phyloP scores from a whole-genome alignment of 805 yeast genomes.

The Zygosaccharomyces gambellarensis region DNA sequence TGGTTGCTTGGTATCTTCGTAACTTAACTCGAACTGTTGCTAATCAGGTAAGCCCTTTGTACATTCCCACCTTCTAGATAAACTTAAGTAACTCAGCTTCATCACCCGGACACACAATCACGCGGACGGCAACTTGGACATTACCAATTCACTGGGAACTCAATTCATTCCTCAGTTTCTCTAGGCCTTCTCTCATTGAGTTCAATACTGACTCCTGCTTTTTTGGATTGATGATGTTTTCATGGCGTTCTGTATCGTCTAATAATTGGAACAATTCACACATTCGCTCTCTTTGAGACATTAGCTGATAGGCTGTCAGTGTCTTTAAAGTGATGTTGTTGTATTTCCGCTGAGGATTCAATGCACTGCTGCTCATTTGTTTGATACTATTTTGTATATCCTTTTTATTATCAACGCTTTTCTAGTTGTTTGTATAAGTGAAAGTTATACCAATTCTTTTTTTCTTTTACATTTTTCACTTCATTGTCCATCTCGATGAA shows the following conservation, averaged over 20 bases:
- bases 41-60: background rate
- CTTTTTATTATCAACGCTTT: background rate
- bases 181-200: slow-evolving; percentile 15
- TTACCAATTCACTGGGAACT: background rate
- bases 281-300: slow-evolving; percentile 28
- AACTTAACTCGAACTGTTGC: background rate
- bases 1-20: background rate
- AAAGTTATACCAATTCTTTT: background rate
- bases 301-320: slow-evolving; percentile 29
- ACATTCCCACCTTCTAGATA: background rate
- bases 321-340: slow-evolving; percentile 29
- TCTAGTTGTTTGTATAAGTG: background rate
- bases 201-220: slow-evolving; percentile 16
- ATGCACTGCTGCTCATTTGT: background rate
- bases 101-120: slow-evolving; percentile 7
- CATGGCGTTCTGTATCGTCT: slow-evolving; percentile 22
- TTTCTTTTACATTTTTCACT: slow-evolving; percentile 2
- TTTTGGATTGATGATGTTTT: slow-evolving; percentile 12
- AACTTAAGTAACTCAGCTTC: background rate
- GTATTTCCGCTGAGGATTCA: slow-evolving; percentile 10
- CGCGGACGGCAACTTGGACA: background rate
- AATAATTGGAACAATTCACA: slow-evolving; percentile 28
- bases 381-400: background rate
- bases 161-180: slow-evolving; percentile 9
- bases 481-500: background rate